Conservation (phyloP, 2,329 filamentous ascomycete genomes). For the Bertia moriformis region DNA sequence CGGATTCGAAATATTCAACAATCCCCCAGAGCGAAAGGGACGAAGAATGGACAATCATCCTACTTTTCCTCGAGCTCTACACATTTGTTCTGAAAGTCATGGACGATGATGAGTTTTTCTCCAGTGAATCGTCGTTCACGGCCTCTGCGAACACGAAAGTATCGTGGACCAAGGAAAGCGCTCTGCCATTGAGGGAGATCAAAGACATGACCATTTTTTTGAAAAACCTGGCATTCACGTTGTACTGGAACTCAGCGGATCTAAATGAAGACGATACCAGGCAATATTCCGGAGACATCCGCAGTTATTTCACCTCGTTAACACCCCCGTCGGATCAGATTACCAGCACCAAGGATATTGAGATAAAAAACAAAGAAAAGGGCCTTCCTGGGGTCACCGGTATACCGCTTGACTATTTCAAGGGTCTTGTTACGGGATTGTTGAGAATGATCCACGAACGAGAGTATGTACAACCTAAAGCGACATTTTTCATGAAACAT, state of each 20-base stretch:
- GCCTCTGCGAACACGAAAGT: constrained; percentile 20
- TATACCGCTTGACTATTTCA: constrained; percentile 65
- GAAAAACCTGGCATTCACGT: constrained; percentile 76
- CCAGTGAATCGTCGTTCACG: constrained; percentile 28
- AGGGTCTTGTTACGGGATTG: constrained; percentile 64
- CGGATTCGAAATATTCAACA: constrained; percentile 12
- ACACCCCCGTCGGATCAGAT: constrained; percentile 24
- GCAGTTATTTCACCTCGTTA: constrained; percentile 11
- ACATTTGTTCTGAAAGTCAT: constrained; percentile 83
- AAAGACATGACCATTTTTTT: constrained; percentile 66
- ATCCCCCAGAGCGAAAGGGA: constrained; percentile 19
- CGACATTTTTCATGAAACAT: not conserved
- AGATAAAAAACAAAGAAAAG: constrained; percentile 12
- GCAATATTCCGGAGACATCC: constrained; percentile 12
- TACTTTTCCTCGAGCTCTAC: constrained; percentile 88
- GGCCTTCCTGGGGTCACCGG: constrained; percentile 50
- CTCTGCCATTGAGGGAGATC: constrained; percentile 58
- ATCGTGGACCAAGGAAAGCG: constrained; percentile 42
- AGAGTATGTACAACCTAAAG: constrained; percentile 27
- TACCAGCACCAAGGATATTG: constrained; percentile 15
- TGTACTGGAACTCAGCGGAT: constrained; percentile 72
- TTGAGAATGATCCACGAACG: constrained; percentile 83
- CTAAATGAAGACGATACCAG: constrained; percentile 9
- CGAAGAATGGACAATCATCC: constrained; percentile 74
- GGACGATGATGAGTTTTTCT: constrained; percentile 91